Percentiles rank a stretch among this genome's conserved stretches.
These are phyloP conservation scores for Sphaerobolus stellatus DNA, from an alignment of 1,284 basidiomycete genomes.

Conservation along the genomic window DNA sequence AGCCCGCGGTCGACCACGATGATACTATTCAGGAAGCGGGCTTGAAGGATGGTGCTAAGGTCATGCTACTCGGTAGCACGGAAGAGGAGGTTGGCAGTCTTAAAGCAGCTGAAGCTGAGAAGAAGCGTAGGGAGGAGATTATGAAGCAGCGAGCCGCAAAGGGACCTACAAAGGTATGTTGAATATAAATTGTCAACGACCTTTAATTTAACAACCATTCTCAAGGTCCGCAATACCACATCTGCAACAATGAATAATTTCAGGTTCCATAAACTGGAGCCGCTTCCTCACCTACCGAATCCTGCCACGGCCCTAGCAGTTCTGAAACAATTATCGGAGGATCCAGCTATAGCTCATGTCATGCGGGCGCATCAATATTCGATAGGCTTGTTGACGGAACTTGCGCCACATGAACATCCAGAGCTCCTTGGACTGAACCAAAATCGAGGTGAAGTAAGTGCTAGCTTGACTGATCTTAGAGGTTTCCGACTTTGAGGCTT, in stretches of 20 bases:
- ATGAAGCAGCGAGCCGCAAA: constrained; percentile 57
- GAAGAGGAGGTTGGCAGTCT: constrained; percentile 53
- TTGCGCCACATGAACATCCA: constrained; percentile 74
- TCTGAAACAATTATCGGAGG: constrained; percentile 58
- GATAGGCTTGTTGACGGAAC: constrained; percentile 67
- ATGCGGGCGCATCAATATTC: constrained; percentile 67
- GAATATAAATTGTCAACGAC: background rate
- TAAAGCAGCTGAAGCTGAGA: constrained; percentile 55
- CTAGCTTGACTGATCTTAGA: constrained; percentile 2
- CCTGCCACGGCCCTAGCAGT: constrained; percentile 54
- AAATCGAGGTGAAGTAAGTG: constrained; percentile 45
- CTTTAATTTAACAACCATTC: background rate
- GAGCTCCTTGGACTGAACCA: constrained; percentile 69
- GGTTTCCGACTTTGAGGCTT: constrained; percentile 10
- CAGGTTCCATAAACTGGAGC: constrained; percentile 61
- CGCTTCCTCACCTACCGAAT: constrained; percentile 62
- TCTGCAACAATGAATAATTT: constrained; percentile 39
- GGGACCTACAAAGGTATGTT: constrained; percentile 55
- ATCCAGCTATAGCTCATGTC: constrained; percentile 65
- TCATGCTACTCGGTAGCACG: constrained; percentile 69
- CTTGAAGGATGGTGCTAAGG: constrained; percentile 58
- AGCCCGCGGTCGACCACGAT: constrained; percentile 28
- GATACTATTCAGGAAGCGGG: constrained; percentile 50
- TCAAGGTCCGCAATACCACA: constrained; percentile 56
- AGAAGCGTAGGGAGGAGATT: constrained; percentile 54